A percentile compares a stretch with the other conserved stretches of the same genome.
phyloP scores from a whole-genome alignment of 2,329 filamentous ascomycete species.

The Pseudogymnoascus sp. region DNA sequence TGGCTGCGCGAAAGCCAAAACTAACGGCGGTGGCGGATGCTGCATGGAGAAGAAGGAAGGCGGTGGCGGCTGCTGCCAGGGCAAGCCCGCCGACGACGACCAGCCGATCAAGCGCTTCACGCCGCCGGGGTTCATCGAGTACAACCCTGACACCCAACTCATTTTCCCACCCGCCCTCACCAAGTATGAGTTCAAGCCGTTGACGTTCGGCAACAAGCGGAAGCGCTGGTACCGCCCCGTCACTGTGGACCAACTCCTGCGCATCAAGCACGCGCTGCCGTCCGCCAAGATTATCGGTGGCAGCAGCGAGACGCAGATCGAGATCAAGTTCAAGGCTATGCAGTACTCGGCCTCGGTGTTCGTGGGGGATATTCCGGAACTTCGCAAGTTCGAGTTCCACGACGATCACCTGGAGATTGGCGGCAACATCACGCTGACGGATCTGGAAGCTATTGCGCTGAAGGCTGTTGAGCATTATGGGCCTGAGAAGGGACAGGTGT shows the following conservation, averaged over 20 bases:
- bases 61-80: slow-evolving; percentile 62
- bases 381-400: slow-evolving; percentile 72
- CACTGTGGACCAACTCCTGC: slow-evolving; percentile 76
- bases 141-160: slow-evolving; percentile 86
- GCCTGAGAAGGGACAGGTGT: slow-evolving; percentile 55
- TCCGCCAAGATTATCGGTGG: slow-evolving; percentile 91
- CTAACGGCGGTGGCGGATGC: slow-evolving; percentile 51
- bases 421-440: slow-evolving; percentile 85
- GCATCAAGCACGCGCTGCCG: slow-evolving; percentile 82
- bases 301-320: slow-evolving; percentile 95
- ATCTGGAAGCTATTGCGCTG: slow-evolving; percentile 77
- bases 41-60: slow-evolving; percentile 55
- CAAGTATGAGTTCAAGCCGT: slow-evolving; percentile 71
- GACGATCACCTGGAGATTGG: slow-evolving; percentile 84
- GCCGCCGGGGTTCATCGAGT: slow-evolving; percentile 85
- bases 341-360: slow-evolving; percentile 85
- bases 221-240: slow-evolving; percentile 92
- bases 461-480: slow-evolving; percentile 77
- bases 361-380: slow-evolving; percentile 84
- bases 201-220: slow-evolving; percentile 88
- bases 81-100: slow-evolving; percentile 37
- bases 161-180: slow-evolving; percentile 85
- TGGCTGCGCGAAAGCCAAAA: slow-evolving; percentile 42
- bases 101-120: slow-evolving; percentile 63
- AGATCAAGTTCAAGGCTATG: slow-evolving; percentile 95